Base-by-base conservation (phyloP, 179 eudicot genomes). In the Beta macrorhiza region DNA sequence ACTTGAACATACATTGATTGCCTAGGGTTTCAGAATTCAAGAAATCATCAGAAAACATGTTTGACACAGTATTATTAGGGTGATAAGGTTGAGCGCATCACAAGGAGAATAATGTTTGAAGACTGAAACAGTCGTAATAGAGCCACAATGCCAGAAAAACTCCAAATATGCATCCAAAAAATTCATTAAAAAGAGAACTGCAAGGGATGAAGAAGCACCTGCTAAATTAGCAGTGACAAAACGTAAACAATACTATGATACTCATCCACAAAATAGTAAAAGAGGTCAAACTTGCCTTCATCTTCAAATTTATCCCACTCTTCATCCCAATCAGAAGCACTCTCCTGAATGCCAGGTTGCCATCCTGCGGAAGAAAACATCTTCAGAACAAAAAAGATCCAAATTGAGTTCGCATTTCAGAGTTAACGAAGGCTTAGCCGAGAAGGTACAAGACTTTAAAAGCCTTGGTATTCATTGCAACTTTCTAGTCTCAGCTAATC, bases 271-370 rank as follows among this genome's bases (percentile, higher is more conserved):
- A 3, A 12, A 76, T 53, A 62, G n/a, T 15, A 61, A 49, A 45
- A 63, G 62, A 75, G 51, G n/a, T 51, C 45, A 64, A 44, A 76
- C 85, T 78, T 87, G 93, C 99, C 99, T 90, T 96, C 99, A 82
- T 94, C 97, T 87, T 91, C 97, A 83, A 96, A 90, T 86, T 89
- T 88, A 87, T 96, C 99, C 99, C 99, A 96, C 79, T 86, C 89
- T 86, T 92, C 99, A 85, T 89, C 92, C 99, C 97, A 96, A 82
- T 96, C 99, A 86, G 99, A 93, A 83, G 96, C 92, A 83, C 90
- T 89, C 82, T 87, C 96, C 89, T 92, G 97, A 74, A 96, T 87
- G 53, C 98, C 99, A 85, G 92, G 90, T 88, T 96, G 99, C 99
- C 99, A 95, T 73, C 99, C 99, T 95, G 79, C 45, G 79, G 80